These are phyloP conservation scores for Raphanus raphanistrum DNA, from an alignment of 345 rosid species.

Conservation along the genomic window DNA sequence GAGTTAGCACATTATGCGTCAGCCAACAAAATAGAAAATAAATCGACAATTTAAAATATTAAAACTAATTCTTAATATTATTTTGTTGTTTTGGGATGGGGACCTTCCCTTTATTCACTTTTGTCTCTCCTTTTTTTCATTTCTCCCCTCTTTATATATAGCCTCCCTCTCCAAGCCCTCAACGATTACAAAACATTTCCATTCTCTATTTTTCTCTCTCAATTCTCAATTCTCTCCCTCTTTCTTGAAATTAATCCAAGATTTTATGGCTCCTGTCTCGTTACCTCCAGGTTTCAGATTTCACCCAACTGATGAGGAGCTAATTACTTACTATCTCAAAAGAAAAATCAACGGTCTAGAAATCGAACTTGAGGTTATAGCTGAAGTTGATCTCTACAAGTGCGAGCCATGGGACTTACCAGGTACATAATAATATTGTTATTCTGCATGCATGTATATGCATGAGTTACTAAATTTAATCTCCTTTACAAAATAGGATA, in stretches of 20 bases:
- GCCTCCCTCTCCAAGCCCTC: slow-evolving; percentile 25
- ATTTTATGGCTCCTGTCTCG: slow-evolving; percentile 64
- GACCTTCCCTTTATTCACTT: slow-evolving; percentile 37
- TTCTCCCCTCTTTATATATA: slow-evolving; percentile 20
- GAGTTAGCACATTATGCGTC: neutral
- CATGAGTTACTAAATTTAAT: neutral
- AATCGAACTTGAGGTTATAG: slow-evolving; percentile 70
- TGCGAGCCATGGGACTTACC: slow-evolving; percentile 91
- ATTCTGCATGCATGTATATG: neutral
- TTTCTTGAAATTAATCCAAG: neutral
- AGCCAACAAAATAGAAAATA: neutral
- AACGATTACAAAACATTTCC: slow-evolving; percentile 23
- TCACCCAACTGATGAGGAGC: slow-evolving; percentile 84
- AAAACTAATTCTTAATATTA: neutral
- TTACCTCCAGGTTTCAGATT: slow-evolving; percentile 83
- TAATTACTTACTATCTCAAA: slow-evolving; percentile 68
- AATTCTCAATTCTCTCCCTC: neutral
- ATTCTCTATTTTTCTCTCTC: slow-evolving; percentile 16
- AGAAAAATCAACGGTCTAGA: slow-evolving; percentile 63
- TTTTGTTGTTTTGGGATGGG: slow-evolving; percentile 27
- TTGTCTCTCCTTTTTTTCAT: slow-evolving; percentile 29
- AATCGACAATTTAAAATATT: neutral
- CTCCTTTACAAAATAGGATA: neutral
- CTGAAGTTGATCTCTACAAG: slow-evolving; percentile 82
- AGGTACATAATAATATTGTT: slow-evolving; percentile 37